These are phyloP conservation scores for Quercus ilex DNA, from an alignment of 306 rosid genomes.

Conservation along the genomic window DNA sequence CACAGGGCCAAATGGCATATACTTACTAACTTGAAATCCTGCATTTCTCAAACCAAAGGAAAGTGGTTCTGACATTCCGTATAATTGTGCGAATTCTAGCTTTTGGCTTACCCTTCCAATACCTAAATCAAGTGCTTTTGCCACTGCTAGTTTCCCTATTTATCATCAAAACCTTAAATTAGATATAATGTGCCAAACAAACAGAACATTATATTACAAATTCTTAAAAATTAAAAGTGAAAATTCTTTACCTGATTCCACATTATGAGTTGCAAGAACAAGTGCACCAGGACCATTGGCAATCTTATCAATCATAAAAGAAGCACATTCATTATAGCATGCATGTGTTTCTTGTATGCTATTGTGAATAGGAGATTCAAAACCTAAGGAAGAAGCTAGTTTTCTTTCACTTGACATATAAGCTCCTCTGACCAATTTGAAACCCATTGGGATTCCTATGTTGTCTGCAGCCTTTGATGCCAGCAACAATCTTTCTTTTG, in stretches of 20 bases:
- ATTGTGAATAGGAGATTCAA: constrained; percentile 69
- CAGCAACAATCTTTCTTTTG: constrained; percentile 55
- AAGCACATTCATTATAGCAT: constrained; percentile 67
- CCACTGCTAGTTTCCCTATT: constrained; percentile 73
- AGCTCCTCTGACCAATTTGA: constrained; percentile 90
- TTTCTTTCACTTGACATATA: constrained; percentile 74
- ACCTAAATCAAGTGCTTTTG: constrained; percentile 72
- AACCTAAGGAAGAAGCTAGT: constrained; percentile 59
- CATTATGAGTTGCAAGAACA: constrained; percentile 84
- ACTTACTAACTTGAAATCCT: constrained; percentile 95
- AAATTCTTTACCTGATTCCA: constrained; percentile 62
- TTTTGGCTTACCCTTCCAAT: constrained; percentile 65
- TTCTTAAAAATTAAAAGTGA: not conserved
- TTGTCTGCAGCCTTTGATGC: constrained; percentile 48
- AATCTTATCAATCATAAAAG: constrained; percentile 60
- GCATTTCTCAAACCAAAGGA: constrained; percentile 77
- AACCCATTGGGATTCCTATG: constrained; percentile 67
- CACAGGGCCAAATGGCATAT: constrained; percentile 90
- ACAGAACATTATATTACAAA: not conserved
- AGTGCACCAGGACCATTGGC: constrained; percentile 58
- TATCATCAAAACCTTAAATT: not conserved
- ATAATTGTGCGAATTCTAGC: constrained; percentile 84
- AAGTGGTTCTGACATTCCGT: constrained; percentile 87
- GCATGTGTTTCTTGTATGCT: constrained; percentile 66
- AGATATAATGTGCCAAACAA: not conserved